phyloP scores from a whole-genome alignment of 768 basidiomycete genomes.

The Boletellus ananas region DNA sequence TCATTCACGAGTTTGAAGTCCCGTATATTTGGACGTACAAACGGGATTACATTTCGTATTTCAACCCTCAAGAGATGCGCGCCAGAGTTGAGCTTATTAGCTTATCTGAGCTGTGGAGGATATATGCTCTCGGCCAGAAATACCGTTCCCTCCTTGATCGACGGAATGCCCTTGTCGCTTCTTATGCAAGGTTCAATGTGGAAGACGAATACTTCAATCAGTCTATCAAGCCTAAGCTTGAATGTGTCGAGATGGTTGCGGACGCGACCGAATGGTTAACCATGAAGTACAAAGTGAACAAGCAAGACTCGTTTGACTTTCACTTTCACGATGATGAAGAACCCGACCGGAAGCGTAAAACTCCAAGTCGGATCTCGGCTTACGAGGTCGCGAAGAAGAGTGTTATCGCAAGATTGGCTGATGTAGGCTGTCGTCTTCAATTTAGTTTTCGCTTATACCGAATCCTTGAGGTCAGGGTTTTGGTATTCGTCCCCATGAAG shows the following conservation, averaged over 20 bases:
- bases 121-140: constrained; percentile 83
- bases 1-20: constrained; percentile 87
- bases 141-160: constrained; percentile 85
- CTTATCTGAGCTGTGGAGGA: constrained; percentile 85
- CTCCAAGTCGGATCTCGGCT: constrained; percentile 77
- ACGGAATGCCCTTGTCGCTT: constrained; percentile 53
- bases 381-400: constrained; percentile 85
- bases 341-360: constrained; percentile 62
- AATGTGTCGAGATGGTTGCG: constrained; percentile 83
- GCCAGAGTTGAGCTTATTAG: constrained; percentile 68
- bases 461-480: constrained; percentile 55
- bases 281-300: constrained; percentile 77
- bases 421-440: constrained; percentile 45
- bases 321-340: constrained; percentile 70
- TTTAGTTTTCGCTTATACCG: background rate
- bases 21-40: constrained; percentile 95
- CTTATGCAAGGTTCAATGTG: constrained; percentile 66
- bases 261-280: constrained; percentile 90
- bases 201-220: constrained; percentile 74
- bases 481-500: constrained; percentile 75
- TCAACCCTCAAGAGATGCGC: constrained; percentile 62
- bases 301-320: constrained; percentile 57
- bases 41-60: constrained; percentile 84
- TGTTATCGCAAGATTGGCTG: constrained; percentile 69
- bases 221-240: constrained; percentile 61